Conservation (phyloP, 352 stramenopile species). For the Pythium monospermum region DNA sequence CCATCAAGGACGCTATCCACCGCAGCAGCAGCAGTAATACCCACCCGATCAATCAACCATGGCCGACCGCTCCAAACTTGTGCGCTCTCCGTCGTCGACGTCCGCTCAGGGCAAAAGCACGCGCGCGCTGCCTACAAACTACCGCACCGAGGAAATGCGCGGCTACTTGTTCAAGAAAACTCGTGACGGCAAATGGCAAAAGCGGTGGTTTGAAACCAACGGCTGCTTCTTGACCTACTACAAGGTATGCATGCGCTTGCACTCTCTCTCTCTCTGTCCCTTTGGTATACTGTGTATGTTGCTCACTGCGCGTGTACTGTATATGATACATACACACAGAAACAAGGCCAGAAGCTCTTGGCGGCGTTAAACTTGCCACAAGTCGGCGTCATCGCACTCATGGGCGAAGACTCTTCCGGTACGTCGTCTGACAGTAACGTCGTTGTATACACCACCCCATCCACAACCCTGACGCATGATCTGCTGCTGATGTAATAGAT, state of each 20-base stretch:
- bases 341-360: constrained; percentile 93
- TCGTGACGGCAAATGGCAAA: constrained; percentile 94
- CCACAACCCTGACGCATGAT: too few species aligned
- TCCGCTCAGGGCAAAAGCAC: constrained; percentile 37
- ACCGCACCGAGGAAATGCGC: constrained; percentile 41
- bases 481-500: constrained; percentile 29
- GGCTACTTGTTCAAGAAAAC: constrained; percentile 94
- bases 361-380: constrained; percentile 91
- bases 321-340: constrained; percentile 25
- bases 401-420: constrained; percentile 69
- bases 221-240: constrained; percentile 98
- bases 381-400: constrained; percentile 78
- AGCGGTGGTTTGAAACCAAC: constrained; percentile 98
- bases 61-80: constrained; percentile 33
- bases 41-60: background rate
- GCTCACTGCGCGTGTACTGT: background rate
- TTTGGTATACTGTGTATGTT: too few species aligned
- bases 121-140: constrained; percentile 57
- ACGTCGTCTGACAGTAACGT: background rate
- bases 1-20: background rate
- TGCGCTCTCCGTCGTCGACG: constrained; percentile 32
- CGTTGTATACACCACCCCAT: background rate
- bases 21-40: background rate
- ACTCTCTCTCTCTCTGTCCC: too few species aligned
- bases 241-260: constrained; percentile 66